These are phyloP conservation scores for Rhizopogon hawkerae DNA, from an alignment of 1,284 basidiomycete genomes.

Conservation along the genomic window DNA sequence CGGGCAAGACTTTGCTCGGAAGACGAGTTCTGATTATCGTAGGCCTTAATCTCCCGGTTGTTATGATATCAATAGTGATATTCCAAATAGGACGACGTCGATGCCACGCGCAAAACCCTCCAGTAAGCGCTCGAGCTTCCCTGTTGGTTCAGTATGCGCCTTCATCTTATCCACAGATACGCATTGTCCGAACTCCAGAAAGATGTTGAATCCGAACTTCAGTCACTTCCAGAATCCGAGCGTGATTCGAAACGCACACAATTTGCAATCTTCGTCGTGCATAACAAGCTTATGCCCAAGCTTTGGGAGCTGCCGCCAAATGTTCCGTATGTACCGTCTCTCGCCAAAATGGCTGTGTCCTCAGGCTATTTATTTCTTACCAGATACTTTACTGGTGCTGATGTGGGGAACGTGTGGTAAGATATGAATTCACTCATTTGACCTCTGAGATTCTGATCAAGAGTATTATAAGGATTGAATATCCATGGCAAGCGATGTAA, in stretches of 20 bases:
- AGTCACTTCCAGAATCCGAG: conserved; percentile 56
- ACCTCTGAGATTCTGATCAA: conserved; percentile 10
- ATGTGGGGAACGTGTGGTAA: conserved; percentile 59
- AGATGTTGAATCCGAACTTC: conserved; percentile 74
- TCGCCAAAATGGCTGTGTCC: not conserved
- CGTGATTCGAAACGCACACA: conserved; percentile 68
- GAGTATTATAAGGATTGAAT: conserved; percentile 55
- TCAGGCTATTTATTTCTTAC: conserved; percentile 11
- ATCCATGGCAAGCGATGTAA: conserved; percentile 76
- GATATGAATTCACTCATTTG: conserved; percentile 14
- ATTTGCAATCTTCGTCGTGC: conserved; percentile 89
- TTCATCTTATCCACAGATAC: conserved; percentile 46
- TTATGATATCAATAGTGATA: conserved; percentile 8
- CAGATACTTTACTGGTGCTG: conserved; percentile 64
- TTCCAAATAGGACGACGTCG: conserved; percentile 74
- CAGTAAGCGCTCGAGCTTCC: conserved; percentile 40
- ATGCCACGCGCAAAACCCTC: conserved; percentile 87
- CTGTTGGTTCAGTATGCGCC: not conserved
- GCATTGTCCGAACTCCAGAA: conserved; percentile 79
- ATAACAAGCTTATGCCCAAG: conserved; percentile 90
- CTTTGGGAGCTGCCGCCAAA: conserved; percentile 60
- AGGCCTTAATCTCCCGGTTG: conserved; percentile 25
- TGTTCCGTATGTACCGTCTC: conserved; percentile 43
- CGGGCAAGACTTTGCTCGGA: conserved; percentile 69
- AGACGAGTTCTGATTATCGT: conserved; percentile 78